Percentiles rank a stretch among this genome's conserved stretches.
Evolutionary conservation across 306 rosid genomes (phyloP).

Genomic region (Psophocarpus tetragonolobus): DNA sequence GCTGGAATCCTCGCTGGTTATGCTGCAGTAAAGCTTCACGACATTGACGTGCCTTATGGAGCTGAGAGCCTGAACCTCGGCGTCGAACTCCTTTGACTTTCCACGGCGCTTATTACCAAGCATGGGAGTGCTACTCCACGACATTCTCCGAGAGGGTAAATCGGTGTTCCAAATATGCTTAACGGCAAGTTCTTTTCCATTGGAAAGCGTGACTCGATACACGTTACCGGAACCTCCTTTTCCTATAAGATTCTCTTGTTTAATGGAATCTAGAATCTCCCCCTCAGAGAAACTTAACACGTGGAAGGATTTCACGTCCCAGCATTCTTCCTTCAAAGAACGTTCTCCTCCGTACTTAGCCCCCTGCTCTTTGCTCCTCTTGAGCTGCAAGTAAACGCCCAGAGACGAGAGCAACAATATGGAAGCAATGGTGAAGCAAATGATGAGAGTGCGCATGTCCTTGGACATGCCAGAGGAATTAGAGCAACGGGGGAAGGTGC

Average conservation of each 20-base stretch:
- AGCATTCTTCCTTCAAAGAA: conserved; percentile 75
- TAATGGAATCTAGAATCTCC: conserved; percentile 84
- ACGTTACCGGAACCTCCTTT: conserved; percentile 93
- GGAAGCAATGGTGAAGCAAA: conserved; percentile 51
- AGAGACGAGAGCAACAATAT: conserved; percentile 37
- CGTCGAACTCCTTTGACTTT: conserved; percentile 67
- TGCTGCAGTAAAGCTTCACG: conserved; percentile 89
- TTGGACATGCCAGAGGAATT: conserved; percentile 43
- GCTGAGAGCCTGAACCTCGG: conserved; percentile 82
- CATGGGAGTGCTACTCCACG: conserved; percentile 59
- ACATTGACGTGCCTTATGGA: conserved; percentile 92
- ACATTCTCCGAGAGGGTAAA: conserved; percentile 29
- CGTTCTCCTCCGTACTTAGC: conserved; percentile 50
- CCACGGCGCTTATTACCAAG: conserved; percentile 36
- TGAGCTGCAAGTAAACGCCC: conserved; percentile 38
- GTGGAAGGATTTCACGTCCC: conserved; percentile 92
- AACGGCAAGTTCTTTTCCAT: conserved; percentile 81
- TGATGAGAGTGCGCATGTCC: conserved; percentile 47
- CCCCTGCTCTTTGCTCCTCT: conserved; percentile 28
- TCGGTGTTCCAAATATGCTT: conserved; percentile 86
- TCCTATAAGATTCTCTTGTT: conserved; percentile 83
- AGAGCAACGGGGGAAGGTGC: conserved; percentile 55
- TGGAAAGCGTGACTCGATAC: conserved; percentile 61
- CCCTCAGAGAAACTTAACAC: conserved; percentile 72
- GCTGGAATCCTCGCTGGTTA: conserved; percentile 88